Conservation (phyloP, 257 asterid species). For the Pogostemon cablin region DNA sequence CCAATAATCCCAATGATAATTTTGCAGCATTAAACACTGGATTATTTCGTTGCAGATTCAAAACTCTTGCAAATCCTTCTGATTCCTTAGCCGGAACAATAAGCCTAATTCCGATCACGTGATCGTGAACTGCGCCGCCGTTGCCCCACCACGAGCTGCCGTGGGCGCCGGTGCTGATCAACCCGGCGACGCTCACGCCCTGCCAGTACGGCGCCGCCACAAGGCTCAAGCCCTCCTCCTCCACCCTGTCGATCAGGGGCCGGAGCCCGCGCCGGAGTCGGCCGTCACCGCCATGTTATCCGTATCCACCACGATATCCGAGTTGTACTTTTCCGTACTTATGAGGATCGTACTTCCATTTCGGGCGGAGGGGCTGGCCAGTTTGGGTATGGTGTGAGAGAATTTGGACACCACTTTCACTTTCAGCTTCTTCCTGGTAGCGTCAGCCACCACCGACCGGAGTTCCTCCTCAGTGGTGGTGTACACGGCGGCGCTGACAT, state of each 20-base stretch:
- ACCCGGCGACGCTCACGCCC: constrained; percentile 79
- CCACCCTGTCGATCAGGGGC: constrained; percentile 58
- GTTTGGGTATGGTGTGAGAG: constrained; percentile 76
- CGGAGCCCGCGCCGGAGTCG: constrained; percentile 74
- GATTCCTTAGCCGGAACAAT: constrained; percentile 51
- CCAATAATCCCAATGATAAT: constrained; percentile 72
- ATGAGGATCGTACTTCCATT: constrained; percentile 43
- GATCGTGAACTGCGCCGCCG: constrained; percentile 90
- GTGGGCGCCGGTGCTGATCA: constrained; percentile 79
- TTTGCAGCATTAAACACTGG: constrained; percentile 59
- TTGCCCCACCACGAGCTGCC: constrained; percentile 95
- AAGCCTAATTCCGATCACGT: constrained; percentile 55
- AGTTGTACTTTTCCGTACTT: constrained; percentile 63
- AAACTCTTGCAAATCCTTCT: constrained; percentile 58
- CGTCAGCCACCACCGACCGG: constrained; percentile 57
- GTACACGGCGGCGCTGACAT: constrained; percentile 48
- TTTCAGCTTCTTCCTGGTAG: constrained; percentile 48
- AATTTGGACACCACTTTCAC: constrained; percentile 70
- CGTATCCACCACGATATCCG: constrained; percentile 44
- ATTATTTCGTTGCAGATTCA: constrained; percentile 41
- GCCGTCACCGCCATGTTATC: constrained; percentile 49
- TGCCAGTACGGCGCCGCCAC: constrained; percentile 90
- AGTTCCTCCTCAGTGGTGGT: constrained; percentile 75
- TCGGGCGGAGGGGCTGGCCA: constrained; percentile 55
- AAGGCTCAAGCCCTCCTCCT: constrained; percentile 61